Evolutionary conservation across 257 asterid genomes (phyloP).

Genomic region (Perilla frutescens): DNA sequence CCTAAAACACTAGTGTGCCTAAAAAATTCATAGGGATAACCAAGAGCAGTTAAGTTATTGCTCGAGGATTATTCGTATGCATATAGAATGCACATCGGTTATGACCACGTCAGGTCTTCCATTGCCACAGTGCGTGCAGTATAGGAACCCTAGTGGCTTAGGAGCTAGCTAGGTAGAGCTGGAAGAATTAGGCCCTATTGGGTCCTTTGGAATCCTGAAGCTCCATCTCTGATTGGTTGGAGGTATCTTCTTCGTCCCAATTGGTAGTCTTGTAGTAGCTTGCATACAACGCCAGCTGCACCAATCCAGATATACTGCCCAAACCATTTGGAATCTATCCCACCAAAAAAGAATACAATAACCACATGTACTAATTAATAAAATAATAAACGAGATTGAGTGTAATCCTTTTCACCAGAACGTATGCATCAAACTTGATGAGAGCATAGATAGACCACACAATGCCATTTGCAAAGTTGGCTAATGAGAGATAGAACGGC

Average conservation of each 20-base stretch:
- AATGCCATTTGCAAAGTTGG: conserved; percentile 62
- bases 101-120: not conserved
- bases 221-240: conserved; percentile 21
- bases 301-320: conserved; percentile 41
- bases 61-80: conserved; percentile 21
- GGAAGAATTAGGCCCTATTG: conserved; percentile 9
- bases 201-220: conserved; percentile 13
- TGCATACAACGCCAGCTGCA: conserved; percentile 41
- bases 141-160: not conserved
- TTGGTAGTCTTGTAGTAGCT: conserved; percentile 41
- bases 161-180: not conserved
- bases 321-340: conserved; percentile 46
- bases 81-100: not conserved
- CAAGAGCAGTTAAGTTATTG: no score
- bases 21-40: no score
- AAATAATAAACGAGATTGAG: not conserved
- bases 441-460: conserved; percentile 69
- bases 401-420: conserved; percentile 50
- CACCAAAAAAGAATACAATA: not conserved
- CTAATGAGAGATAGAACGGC: conserved; percentile 74
- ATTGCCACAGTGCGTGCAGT: no score
- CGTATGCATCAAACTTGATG: conserved; percentile 59
- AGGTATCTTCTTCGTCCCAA: conserved; percentile 36
- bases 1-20: no score
- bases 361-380: no score